phyloP scores from a whole-genome alignment of 2,329 filamentous ascomycete species.

The Monascus ruber region DNA sequence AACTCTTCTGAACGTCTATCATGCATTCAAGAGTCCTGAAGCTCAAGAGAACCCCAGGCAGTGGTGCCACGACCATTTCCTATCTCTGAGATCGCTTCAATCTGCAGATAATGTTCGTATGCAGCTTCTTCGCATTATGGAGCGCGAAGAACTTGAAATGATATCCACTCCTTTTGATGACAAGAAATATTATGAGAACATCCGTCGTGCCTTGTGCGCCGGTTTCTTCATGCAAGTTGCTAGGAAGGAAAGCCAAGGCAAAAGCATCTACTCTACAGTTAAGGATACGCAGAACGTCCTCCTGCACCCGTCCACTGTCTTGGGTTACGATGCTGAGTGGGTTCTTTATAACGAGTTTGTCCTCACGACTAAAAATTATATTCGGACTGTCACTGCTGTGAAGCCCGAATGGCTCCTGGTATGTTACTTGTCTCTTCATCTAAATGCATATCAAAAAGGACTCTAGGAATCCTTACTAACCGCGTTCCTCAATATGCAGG shows the following conservation, averaged over 20 bases:
- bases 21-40: constrained; percentile 76
- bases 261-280: constrained; percentile 77
- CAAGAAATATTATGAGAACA: constrained; percentile 97
- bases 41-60: constrained; percentile 64
- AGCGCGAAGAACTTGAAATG: constrained; percentile 75
- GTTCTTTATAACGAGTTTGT: constrained; percentile 98
- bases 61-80: constrained; percentile 96
- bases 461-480: neutral
- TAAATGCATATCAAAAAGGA: too few relatives aligned
- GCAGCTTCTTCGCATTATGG: constrained; percentile 94
- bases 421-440: constrained; percentile 26
- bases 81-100: constrained; percentile 76
- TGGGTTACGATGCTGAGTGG: constrained; percentile 86
- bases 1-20: constrained; percentile 93
- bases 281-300: constrained; percentile 94
- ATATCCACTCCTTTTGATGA: constrained; percentile 83
- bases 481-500: constrained; percentile 37
- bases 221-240: constrained; percentile 99
- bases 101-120: constrained; percentile 89
- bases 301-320: constrained; percentile 83
- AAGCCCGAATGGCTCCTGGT: constrained; percentile 90
- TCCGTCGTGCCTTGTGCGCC: constrained; percentile 77
- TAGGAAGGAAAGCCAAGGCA: constrained; percentile 78
- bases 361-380: constrained; percentile 94
- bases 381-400: constrained; percentile 83